These are phyloP conservation scores for Sarcomyxa edulis DNA, from an alignment of 768 basidiomycete genomes.

Conservation along the genomic window DNA sequence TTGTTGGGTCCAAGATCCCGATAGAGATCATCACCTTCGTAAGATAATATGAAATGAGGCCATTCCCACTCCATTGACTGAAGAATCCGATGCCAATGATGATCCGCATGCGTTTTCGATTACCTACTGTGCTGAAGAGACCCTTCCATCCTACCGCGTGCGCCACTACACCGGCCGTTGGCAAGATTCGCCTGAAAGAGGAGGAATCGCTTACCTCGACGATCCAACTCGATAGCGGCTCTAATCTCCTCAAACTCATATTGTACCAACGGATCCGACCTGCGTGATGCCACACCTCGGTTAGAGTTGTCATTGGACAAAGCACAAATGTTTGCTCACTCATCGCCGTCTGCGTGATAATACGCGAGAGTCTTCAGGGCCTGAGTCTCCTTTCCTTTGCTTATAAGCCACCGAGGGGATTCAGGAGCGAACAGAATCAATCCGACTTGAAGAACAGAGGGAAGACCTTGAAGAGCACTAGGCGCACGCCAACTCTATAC, in stretches of 20 bases:
- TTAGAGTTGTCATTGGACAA: neutral
- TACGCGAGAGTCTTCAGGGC: constrained; percentile 46
- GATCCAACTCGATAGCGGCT: constrained; percentile 8
- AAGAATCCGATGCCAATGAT: constrained; percentile 56
- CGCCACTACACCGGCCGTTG: constrained; percentile 32
- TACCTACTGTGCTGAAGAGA: constrained; percentile 45
- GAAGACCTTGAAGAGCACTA: constrained; percentile 27
- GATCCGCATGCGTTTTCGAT: constrained; percentile 48
- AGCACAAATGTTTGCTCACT: constrained; percentile 16
- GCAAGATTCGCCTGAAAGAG: too few relatives aligned
- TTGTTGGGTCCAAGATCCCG: constrained; percentile 29
- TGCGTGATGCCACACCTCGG: constrained; percentile 9
- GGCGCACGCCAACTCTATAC: constrained; percentile 42
- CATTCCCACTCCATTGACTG: constrained; percentile 55
- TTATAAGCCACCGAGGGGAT: constrained; percentile 24
- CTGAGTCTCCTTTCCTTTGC: constrained; percentile 32
- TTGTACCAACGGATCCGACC: constrained; percentile 50
- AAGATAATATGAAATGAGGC: constrained; percentile 56
- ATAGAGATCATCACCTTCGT: constrained; percentile 49
- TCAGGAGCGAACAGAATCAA: constrained; percentile 38
- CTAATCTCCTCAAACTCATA: constrained; percentile 59
- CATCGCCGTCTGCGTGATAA: constrained; percentile 51
- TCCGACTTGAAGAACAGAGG: constrained; percentile 27
- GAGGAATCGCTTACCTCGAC: too few relatives aligned
- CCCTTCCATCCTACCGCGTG: constrained; percentile 37